Base-by-base conservation (phyloP, 2,329 filamentous ascomycete genomes). In the Dendryphion nanum region DNA sequence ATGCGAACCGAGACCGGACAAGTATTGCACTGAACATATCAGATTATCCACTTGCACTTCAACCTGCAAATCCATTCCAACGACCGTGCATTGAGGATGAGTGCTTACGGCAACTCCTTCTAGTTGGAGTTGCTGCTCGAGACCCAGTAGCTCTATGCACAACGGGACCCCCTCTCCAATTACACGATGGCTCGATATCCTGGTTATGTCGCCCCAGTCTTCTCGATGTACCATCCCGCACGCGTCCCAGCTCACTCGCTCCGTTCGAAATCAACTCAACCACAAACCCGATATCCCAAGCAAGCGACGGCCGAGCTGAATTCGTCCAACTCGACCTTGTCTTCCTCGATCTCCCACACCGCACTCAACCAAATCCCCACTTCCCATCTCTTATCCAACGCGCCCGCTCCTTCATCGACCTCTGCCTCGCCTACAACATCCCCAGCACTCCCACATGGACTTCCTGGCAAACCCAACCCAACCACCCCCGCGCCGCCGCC, bases 1-100 rank as follows among this genome's bases (percentile, higher is more conserved):
- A 70, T 40, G 68, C 69, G 4, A 64, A 68, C 33, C 66, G 68
- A 35, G 68, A 71, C 51, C 69, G 69, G 44, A 61, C 64, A 1
- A 61, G 62, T 14, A 70, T 72, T 40, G 63, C 65, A 14, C 49
- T 72, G 7, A 70, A 66, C 34, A 60, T 61, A 7, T 63, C 65
- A 39, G 62, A 64, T 12, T 55, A 66, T 18, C 68, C 68, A 6
- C 42, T 72, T 18, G 59, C 58, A 4, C 43, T 70, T 2, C 59
- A 55, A 20, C 53, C 63, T 7, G 39, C 50, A 3, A 54, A 47
- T 16, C 44, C 53, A 4, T 50, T 57, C 14, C 58, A 58, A 17
- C 45, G 60, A 14, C 61, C 61, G 5, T 51, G 47, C 16, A 57
- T 58, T 8, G 63, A 68, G 44, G 62, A 65, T 16, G 66, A 71